phyloP scores from a whole-genome alignment of 257 asterid genomes.

The Solanum pinnatisectum region DNA sequence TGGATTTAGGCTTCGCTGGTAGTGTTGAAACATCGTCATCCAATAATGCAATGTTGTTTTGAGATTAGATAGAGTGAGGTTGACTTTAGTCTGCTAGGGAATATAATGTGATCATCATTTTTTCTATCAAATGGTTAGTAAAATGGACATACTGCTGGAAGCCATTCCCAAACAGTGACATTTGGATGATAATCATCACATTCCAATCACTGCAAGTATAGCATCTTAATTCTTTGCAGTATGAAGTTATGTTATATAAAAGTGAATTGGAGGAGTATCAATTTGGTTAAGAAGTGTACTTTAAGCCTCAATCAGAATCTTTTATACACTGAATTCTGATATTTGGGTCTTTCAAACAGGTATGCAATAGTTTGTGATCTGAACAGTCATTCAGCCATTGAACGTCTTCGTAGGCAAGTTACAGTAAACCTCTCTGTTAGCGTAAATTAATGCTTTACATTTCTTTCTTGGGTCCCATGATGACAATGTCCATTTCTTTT shows the following conservation, averaged over 20 bases:
- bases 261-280: background rate
- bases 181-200: background rate
- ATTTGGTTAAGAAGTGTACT: background rate
- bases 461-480: background rate
- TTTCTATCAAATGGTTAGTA: background rate
- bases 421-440: background rate
- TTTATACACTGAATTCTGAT: background rate
- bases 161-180: background rate
- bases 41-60: background rate
- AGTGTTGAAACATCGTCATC: background rate
- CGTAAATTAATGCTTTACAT: background rate
- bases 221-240: background rate
- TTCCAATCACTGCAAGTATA: background rate
- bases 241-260: background rate
- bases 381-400: constrained; percentile 59
- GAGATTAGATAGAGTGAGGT: background rate
- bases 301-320: background rate
- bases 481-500: constrained; percentile 3
- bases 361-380: constrained; percentile 79
- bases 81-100: background rate
- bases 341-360: constrained; percentile 23
- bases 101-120: background rate
- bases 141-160: background rate
- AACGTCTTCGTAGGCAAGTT: constrained; percentile 65
- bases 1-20: background rate